Evolutionary conservation across 306 rosid genomes (phyloP).

Genomic region (Datisca glomerata): DNA sequence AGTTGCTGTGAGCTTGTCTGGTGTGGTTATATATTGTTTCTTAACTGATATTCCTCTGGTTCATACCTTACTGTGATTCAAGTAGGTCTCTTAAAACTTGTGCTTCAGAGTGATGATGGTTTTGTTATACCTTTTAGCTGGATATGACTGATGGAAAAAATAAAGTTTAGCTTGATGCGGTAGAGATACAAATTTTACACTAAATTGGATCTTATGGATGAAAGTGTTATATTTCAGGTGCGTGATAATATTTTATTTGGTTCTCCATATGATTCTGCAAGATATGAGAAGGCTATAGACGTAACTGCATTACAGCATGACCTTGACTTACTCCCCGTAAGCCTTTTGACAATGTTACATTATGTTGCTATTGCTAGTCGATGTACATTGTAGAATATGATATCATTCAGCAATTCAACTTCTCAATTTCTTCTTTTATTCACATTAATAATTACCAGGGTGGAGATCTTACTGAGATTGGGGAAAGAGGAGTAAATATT

Average conservation of each 20-base stretch:
- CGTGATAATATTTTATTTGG: constrained; percentile 45
- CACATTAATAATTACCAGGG: constrained; percentile 25
- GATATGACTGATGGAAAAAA: background rate
- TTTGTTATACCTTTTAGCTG: background rate
- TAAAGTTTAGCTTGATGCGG: background rate
- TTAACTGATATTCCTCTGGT: background rate
- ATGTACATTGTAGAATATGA: too few relatives aligned
- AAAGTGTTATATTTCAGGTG: constrained; percentile 20
- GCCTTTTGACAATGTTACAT: constrained; percentile 9
- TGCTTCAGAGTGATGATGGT: too few relatives aligned
- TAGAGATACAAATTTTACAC: background rate
- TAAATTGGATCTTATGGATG: constrained; percentile 1
- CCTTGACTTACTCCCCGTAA: constrained; percentile 34
- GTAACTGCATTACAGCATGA: constrained; percentile 36
- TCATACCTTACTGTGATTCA: background rate
- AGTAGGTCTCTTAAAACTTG: background rate
- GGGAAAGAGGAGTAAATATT: constrained; percentile 89
- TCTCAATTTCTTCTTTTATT: constrained; percentile 10
- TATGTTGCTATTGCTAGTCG: constrained; percentile 1
- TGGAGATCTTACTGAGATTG: constrained; percentile 79
- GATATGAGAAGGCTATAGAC: constrained; percentile 31
- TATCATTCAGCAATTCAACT: background rate
- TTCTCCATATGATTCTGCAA: constrained; percentile 23
- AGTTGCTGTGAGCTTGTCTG: constrained; percentile 5
- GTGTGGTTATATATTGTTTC: background rate